Conservation (phyloP, 345 rosid genomes). For the Odontarrhena argentea region DNA sequence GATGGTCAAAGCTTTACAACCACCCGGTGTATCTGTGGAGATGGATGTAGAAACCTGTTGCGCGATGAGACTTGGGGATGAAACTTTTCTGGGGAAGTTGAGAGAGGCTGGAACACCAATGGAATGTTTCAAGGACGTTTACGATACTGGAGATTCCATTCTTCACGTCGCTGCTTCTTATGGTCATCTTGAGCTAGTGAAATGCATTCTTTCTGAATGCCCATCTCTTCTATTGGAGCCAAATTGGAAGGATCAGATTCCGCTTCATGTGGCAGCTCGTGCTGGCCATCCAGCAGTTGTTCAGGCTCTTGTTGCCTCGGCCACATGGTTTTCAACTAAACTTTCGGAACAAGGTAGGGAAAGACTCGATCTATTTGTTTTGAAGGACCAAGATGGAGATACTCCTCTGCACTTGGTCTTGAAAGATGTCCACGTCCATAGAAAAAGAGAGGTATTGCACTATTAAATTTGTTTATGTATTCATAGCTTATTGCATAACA, state of each 20-base stretch:
- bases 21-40: neutral
- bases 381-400: constrained; percentile 18
- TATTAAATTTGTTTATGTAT: no score
- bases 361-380: neutral
- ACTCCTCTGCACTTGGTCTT: constrained; percentile 31
- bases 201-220: neutral
- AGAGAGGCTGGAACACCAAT: neutral
- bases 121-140: neutral
- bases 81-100: neutral
- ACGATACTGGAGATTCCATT: neutral
- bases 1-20: neutral
- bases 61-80: neutral
- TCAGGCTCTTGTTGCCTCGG: neutral
- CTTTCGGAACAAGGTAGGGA: neutral
- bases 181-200: neutral
- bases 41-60: neutral
- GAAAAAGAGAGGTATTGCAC: no score
- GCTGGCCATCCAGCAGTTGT: constrained; percentile 3
- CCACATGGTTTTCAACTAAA: neutral
- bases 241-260: neutral
- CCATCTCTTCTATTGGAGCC: neutral
- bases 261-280: constrained; percentile 23
- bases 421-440: neutral
- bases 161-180: neutral
- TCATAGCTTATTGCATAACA: no score